A percentile compares a stretch with the other conserved stretches of the same genome.
These are phyloP conservation scores for Perilla frutescens DNA, from an alignment of 257 asterid species.

Conservation along the genomic window DNA sequence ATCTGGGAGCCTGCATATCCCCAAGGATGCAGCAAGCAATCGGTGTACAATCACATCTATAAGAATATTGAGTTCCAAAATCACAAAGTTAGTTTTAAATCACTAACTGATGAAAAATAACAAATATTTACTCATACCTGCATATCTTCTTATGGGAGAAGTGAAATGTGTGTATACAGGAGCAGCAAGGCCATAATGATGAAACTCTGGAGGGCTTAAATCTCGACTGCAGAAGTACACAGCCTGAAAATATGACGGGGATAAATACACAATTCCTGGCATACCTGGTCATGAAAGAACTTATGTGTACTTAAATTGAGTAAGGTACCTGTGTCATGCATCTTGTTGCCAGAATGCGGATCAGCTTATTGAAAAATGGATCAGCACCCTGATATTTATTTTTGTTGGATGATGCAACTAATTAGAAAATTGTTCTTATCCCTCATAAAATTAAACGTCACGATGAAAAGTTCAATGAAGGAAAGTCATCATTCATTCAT, in stretches of 20 bases:
- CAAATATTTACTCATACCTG: slow-evolving; percentile 55
- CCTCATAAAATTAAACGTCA: neutral
- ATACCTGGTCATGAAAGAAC: slow-evolving; percentile 18
- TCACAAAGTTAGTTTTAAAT: slow-evolving; percentile 26
- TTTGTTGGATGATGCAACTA: neutral
- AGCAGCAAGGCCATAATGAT: slow-evolving; percentile 95
- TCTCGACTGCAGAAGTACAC: slow-evolving; percentile 98
- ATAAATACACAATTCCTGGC: slow-evolving; percentile 22
- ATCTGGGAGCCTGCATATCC: slow-evolving; percentile 82
- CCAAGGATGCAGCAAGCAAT: slow-evolving; percentile 96
- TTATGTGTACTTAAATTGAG: slow-evolving; percentile 7
- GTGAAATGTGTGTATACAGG: slow-evolving; percentile 97
- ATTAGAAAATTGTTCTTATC: neutral
- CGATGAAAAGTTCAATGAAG: neutral
- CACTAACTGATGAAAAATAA: slow-evolving; percentile 33
- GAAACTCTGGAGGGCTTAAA: slow-evolving; percentile 87
- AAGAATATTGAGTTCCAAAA: slow-evolving; percentile 40
- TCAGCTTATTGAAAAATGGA: slow-evolving; percentile 94
- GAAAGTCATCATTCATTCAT: neutral
- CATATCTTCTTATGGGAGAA: slow-evolving; percentile 98
- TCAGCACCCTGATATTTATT: slow-evolving; percentile 68
- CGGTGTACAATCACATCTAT: slow-evolving; percentile 93
- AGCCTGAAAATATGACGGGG: slow-evolving; percentile 59
- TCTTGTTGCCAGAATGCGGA: slow-evolving; percentile 96
- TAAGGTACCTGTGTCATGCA: slow-evolving; percentile 97